A percentile compares a stretch with the other conserved stretches of the same genome.
Evolutionary conservation across 2,329 filamentous ascomycete genomes (phyloP).

Genomic region (Aspergillus awamori): DNA sequence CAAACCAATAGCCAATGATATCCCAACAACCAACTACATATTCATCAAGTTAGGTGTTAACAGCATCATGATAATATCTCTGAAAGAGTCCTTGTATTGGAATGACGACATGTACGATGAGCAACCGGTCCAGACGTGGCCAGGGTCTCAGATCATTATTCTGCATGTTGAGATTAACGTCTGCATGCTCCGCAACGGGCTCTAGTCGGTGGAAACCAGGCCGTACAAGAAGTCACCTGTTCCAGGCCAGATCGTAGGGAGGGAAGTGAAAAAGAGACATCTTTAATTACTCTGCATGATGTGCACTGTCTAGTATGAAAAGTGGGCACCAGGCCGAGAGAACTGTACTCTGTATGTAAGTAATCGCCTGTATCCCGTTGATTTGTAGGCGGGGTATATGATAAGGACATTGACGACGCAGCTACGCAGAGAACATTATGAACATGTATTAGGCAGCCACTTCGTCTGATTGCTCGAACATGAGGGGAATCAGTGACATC

Average conservation of each 20-base stretch:
- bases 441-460: not conserved
- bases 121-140: not conserved
- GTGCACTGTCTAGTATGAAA: not conserved
- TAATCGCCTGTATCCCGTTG: not conserved
- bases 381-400: not conserved
- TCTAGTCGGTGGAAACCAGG: not conserved
- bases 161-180: not conserved
- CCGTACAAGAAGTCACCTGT: not conserved
- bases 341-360: not conserved
- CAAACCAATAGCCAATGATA: not conserved
- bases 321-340: not conserved
- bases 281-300: not conserved
- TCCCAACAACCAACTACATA: not conserved
- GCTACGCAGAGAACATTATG: not conserved
- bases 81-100: not conserved
- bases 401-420: not conserved
- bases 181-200: constrained; percentile 4
- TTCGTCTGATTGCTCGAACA: not conserved
- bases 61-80: too few species aligned
- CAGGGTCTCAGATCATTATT: not conserved
- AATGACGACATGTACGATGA: not conserved
- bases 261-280: not conserved
- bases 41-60: too few species aligned
- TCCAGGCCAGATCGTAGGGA: not conserved
- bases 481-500: not conserved